Evolutionary conservation across 108 stramenopile species (phyloP), one percentile per base, ranked within the genome.

Genomic region (Craspedostauros australis): DNA sequence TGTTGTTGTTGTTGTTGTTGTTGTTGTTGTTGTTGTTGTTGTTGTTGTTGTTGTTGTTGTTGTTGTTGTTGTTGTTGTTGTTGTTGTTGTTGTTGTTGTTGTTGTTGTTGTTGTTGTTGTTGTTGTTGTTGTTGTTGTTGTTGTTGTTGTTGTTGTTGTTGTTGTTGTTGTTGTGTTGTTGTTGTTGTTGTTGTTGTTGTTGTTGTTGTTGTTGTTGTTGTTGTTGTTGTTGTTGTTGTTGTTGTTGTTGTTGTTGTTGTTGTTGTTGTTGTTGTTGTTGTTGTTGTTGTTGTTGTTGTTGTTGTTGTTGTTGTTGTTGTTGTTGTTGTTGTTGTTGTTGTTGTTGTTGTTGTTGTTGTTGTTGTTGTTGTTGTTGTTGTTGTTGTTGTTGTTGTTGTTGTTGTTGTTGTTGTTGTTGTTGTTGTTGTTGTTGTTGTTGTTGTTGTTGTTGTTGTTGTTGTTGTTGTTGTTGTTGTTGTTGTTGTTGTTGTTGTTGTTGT

Each of bases 1-100:
- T 48, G 47, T 48, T 48, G 47, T 48, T 48, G 47, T 48, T 48
- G 47, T 48, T 48, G 47, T 48, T 48, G 47, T 48, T 48, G 47
- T 48, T 48, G 47, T 48, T 48, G 21, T 48, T 48, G 47, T 48
- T 48, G 47, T 48, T 48, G 47, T 48, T 48, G 47, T 48, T 48
- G 21, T 48, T 48, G 47, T 48, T 48, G 47, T 48, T 48, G 21
- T 48, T 48, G 47, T 48, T 48, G 47, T 48, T 48, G 21, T 48
- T 44, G n/a, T 44, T 44, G 43, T 44, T 44, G n/a, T 44, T 44
- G 43, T 44, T 44, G n/a, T 44, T 44, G 43, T 44, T 44, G n/a
- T 44, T 44, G 43, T 44, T 44, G n/a, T 44, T 44, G 43, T 44
- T 44, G n/a, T 44, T 44, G 43, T 44, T 44, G n/a, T 44, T 44